Base-by-base conservation (phyloP, 1,139 yeast genomes). In the Debaryomycetaceae sp. region DNA sequence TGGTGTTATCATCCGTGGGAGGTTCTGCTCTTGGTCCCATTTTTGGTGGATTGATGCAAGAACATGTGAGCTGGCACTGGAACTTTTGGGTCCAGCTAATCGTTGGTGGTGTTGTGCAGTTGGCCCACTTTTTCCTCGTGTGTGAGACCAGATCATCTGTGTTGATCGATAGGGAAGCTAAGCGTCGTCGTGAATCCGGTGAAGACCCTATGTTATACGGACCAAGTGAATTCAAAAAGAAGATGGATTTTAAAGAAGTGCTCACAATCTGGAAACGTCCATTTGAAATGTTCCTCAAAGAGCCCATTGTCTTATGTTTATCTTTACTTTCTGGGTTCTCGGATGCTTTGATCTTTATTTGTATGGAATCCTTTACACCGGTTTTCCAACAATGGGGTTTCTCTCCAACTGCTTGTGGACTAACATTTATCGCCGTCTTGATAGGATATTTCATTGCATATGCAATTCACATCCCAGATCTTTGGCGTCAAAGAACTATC, bases 31-130 rank as follows among this genome's bases (percentile, higher is more conserved):
- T 68, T 35, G 74, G 74, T 11, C 73, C 74, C 9, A 53, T 68
- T 37, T 63, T 68, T 43, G 72, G 73, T 22, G 72, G 70, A 9
- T 54, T 68, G 39, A 57, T 65, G 40, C 59, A 64, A 45, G 54
- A 55, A 8, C 53, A 55, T 33, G 54, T 64, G 24, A 39, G 50
- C 4, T 65, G 70, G 65, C 51, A 60, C 31, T 67, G 74, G 73
- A 61, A 61, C 41, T 66, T 68, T 46, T 68, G 74, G 73, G 58
- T 66, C 43, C 73, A 68, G 53, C 57, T 68, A 37, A 65, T 68
- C 39, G 59, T 68, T 47, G 72, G 72, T 22, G 72, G 62, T 7
- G 61, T 56, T 6, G 61, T 59, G 27, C 61, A 65, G 40, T 14
- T 53, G 5, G 39, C 63, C 24, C 72, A 68, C 43, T 64, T 68